Base-by-base conservation (phyloP, 164 flowering plant species). In the Berberis vulgaris region DNA sequence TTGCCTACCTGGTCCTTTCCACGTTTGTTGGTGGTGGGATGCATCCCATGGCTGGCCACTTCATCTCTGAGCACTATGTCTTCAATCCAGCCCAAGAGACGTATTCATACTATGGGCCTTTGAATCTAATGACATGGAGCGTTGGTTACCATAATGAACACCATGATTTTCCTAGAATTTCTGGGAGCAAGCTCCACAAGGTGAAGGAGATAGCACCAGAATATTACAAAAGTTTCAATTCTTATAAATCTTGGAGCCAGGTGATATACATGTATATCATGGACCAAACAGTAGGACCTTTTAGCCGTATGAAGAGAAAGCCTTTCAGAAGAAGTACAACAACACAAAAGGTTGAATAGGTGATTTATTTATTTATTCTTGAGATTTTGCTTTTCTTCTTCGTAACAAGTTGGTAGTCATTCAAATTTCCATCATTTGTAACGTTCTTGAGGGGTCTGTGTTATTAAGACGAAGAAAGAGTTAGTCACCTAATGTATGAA, bases 1-100 rank as follows among this genome's bases (percentile, higher is more conserved):
- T 92, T 12, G 86, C 76, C 9, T 92, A 92, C 68, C 40, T 93
- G 76, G 88, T 93, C 71, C 87, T 87, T 39, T 84, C 98, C 2
- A 93, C 98, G 44, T 93, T 93, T 55, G 89, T 93, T 11, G 98
- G 98, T 1, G 98, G 98, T 1, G 98, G 98, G 39, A 83, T 93
- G 96, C 98, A 90, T 66, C 98, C 98, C 7, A 87, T 90, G 96
- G 98, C 98, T 1, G 98, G 96, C 47, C 97, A 90, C 74, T 90
- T 93, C 77, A 88, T 93, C 61, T 93, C 96, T 0, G 98, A 93
- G 53, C 98, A 93, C 71, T 93, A 93, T 62, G 80, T 90, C 26
- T 93, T 93, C 84, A 84, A 82, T 0, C 86, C 91, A 1, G 81
- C 81, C 4, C 97, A 93, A 70, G 98, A 93, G 72, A 90, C 98